Evolutionary conservation across 305 asterid genomes (phyloP).

Genomic region (Caryopteris hybrid): DNA sequence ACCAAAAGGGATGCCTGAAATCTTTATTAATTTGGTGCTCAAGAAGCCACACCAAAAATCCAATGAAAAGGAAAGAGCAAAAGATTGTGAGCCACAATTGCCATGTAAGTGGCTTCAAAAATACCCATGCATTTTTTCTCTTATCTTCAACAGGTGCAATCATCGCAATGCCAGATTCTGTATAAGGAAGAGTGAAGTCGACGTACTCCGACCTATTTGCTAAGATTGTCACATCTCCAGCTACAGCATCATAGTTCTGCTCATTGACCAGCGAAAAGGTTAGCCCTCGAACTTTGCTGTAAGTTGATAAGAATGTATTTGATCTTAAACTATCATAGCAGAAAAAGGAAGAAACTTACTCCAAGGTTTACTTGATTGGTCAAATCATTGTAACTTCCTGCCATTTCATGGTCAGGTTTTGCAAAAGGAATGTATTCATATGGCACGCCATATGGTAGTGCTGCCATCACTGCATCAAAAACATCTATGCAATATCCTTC

Average conservation of each 20-base stretch:
- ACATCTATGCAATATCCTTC: slow-evolving; percentile 51
- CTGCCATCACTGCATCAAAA: slow-evolving; percentile 43
- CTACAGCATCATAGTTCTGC: slow-evolving; percentile 50
- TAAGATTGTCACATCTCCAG: slow-evolving; percentile 56
- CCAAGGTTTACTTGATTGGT: slow-evolving; percentile 48
- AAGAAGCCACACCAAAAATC: slow-evolving; percentile 50
- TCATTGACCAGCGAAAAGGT: not conserved
- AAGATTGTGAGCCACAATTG: slow-evolving; percentile 57
- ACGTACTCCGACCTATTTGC: slow-evolving; percentile 52
- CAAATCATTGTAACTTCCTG: slow-evolving; percentile 44
- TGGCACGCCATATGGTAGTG: slow-evolving; percentile 36
- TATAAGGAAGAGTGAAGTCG: slow-evolving; percentile 59
- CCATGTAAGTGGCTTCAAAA: slow-evolving; percentile 54
- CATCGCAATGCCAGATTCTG: slow-evolving; percentile 53
- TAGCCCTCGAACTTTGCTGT: not conserved
- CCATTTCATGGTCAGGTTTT: slow-evolving; percentile 18
- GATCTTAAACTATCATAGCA: not conserved
- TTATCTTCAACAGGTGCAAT: slow-evolving; percentile 39
- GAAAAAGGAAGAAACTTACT: slow-evolving; percentile 27
- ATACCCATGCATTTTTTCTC: slow-evolving; percentile 42
- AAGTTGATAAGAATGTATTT: not conserved
- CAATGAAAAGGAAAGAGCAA: slow-evolving; percentile 42
- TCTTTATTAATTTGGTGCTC: slow-evolving; percentile 55
- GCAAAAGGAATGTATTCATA: slow-evolving; percentile 53
- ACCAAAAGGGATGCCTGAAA: slow-evolving; percentile 36